A percentile compares a stretch with the other conserved stretches of the same genome.
Conservation (phyloP, 2,329 filamentous ascomycete genomes). For the Alternaria novae-zelandiae region DNA sequence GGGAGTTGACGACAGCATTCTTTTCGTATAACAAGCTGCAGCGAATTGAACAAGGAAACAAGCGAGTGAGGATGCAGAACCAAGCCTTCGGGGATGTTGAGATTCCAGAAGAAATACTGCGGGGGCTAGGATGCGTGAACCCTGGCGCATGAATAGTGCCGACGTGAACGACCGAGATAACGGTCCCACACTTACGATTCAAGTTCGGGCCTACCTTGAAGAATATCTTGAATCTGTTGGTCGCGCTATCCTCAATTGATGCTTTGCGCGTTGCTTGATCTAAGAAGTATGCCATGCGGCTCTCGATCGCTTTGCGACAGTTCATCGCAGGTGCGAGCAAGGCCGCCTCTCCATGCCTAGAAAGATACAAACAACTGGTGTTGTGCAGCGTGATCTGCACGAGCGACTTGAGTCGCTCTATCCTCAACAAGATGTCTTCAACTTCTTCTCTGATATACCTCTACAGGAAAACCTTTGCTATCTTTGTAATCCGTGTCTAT, state of each 20-base stretch:
- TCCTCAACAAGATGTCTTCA: no score
- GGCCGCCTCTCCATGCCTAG: neutral
- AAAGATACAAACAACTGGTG: no score
- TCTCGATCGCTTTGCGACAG: neutral
- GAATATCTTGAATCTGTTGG: constrained; percentile 2
- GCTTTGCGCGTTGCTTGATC: constrained; percentile 6
- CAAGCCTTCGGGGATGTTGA: neutral
- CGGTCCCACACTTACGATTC: constrained; percentile 5
- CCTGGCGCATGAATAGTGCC: constrained; percentile 11
- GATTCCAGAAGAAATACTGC: neutral
- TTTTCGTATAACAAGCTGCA: neutral
- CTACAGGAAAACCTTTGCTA: neutral
- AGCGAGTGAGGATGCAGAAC: constrained; percentile 1
- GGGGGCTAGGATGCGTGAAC: neutral
- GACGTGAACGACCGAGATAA: constrained; percentile 16
- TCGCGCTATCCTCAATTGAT: constrained; percentile 3
- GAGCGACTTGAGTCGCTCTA: no score
- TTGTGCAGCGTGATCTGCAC: no score
- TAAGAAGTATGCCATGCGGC: neutral
- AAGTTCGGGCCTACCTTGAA: constrained; percentile 9
- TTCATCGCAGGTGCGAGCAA: neutral
- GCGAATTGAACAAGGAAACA: neutral
- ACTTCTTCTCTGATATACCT: neutral
- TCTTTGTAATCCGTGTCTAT: neutral
- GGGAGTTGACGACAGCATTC: constrained; percentile 7